Base-by-base conservation (phyloP, 305 asterid genomes). In the Salvia sclarea region DNA sequence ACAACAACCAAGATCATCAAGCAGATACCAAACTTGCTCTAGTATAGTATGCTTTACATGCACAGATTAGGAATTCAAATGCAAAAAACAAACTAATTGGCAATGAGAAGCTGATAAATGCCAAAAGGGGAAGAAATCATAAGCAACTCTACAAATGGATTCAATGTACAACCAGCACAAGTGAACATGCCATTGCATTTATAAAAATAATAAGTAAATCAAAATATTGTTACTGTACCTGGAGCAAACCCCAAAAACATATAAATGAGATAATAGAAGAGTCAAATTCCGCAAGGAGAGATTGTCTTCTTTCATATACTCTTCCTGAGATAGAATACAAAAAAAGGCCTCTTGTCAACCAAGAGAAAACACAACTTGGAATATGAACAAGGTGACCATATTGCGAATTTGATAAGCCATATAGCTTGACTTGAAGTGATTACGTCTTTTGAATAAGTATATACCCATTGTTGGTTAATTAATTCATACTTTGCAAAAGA, bases 291-390 rank as follows among this genome's bases (percentile, higher is more conserved):
- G 80, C 75, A 87, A 79, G 68, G 97, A 90, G 68, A 91, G 80
- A 66, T 88, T 93, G 80, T 91, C 98, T 69, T 91, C 96, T 77
- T 91, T 82, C 78, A 69, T 76, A 79, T 86, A 87, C 85, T 89
- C 97, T 76, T 84, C 96, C 98, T 91, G 88, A 71, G 63, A 78
- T 33, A 58, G 37, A 70, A 76, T 62, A 77, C n/a, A 57, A 68
- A 68, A 76, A 76, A 68, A 6, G 49, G 73, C 52, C 65, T 56
- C 40, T 21, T 40, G 74, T 80, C 71, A 82, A 65, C 47, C 24
- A 53, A 54, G 44, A 64, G 52, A 48, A 55, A 43, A 3, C 44
- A 49, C 16, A 33, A 22, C 62, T 44, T 66, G 10, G 35, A 38
- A 22, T 12, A 70, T 25, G 12, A 44, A 31, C 70, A 3, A 59